A percentile compares a stretch with the other conserved stretches of the same genome.
phyloP scores from a whole-genome alignment of 1,284 basidiomycete species.

The Trichosporon inkin region DNA sequence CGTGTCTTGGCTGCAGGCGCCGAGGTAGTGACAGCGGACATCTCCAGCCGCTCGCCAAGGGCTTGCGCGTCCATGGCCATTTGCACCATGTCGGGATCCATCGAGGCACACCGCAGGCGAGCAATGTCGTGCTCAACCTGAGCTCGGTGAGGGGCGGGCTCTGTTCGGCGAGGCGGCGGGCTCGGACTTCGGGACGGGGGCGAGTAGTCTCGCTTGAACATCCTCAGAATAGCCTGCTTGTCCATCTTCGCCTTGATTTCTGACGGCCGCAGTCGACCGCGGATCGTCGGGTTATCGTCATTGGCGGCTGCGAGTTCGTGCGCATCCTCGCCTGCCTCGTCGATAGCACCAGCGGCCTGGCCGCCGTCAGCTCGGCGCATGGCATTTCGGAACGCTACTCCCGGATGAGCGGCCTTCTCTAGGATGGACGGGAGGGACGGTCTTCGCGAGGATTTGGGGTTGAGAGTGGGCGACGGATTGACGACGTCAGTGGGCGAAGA shows the following conservation, averaged over 20 bases:
- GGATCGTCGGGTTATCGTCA: not conserved
- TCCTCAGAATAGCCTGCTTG: conserved; percentile 35
- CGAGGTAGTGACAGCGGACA: conserved; percentile 18
- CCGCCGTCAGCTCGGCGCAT: conserved; percentile 23
- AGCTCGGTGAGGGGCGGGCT: conserved; percentile 26
- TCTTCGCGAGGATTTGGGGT: conserved; percentile 32
- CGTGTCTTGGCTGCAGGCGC: conserved; percentile 41
- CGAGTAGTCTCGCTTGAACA: conserved; percentile 44
- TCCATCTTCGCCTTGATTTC: conserved; percentile 9
- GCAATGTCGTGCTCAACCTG: conserved; percentile 45
- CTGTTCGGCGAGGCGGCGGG: conserved; percentile 29
- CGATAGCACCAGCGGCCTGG: conserved; percentile 11
- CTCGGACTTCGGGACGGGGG: conserved; percentile 45
- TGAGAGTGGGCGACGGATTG: not conserved
- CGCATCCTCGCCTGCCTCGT: not conserved
- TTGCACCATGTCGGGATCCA: conserved; percentile 31
- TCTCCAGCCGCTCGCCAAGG: conserved; percentile 22
- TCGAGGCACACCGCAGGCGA: conserved; percentile 39
- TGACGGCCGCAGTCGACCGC: not conserved
- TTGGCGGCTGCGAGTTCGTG: not conserved
- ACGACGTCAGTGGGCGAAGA: not conserved
- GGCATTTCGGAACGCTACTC: conserved; percentile 36
- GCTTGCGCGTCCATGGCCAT: conserved; percentile 18
- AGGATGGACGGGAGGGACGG: conserved; percentile 50
- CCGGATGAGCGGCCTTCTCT: conserved; percentile 46